A percentile compares a stretch with the other conserved stretches of the same genome.
Conservation (phyloP, 1,284 basidiomycete genomes). For the Apiotrichum gracile region DNA sequence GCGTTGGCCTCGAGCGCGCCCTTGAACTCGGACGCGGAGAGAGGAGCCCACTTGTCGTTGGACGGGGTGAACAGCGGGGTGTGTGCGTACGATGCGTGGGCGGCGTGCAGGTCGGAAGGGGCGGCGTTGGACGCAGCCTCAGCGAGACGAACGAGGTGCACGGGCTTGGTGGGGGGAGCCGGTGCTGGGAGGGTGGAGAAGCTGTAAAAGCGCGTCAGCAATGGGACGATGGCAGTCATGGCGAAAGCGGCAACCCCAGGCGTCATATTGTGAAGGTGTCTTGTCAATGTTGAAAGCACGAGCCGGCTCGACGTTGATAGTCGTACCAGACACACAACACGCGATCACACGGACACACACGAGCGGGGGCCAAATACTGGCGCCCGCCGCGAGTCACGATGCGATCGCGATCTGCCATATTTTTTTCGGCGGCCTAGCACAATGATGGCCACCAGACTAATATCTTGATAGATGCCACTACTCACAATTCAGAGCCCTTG, state of each 20-base stretch:
- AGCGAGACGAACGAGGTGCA: conserved; percentile 38
- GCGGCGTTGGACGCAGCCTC: conserved; percentile 12
- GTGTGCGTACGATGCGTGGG: conserved; percentile 19
- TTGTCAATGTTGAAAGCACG: background rate
- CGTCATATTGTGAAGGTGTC: too few species aligned
- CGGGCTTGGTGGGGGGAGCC: conserved; percentile 27
- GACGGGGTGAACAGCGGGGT: conserved; percentile 12
- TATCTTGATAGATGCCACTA: background rate
- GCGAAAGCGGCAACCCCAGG: too few species aligned
- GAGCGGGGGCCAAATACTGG: too few species aligned
- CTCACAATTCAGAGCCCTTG: conserved; percentile 54
- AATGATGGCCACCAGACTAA: too few species aligned
- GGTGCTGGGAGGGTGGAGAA: conserved; percentile 32
- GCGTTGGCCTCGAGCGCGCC: conserved; percentile 36
- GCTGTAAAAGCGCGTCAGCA: conserved; percentile 12
- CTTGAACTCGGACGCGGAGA: conserved; percentile 30
- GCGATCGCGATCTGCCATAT: too few species aligned
- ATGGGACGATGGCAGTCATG: background rate
- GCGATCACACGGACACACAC: too few species aligned
- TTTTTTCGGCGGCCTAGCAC: too few species aligned
- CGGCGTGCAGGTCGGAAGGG: conserved; percentile 6
- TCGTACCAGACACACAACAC: too few species aligned
- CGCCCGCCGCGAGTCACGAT: too few species aligned
- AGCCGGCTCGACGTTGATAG: background rate
- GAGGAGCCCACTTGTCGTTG: conserved; percentile 31